Conservation (phyloP, 2,329 filamentous ascomycete genomes). For the Aspergillus latus region DNA sequence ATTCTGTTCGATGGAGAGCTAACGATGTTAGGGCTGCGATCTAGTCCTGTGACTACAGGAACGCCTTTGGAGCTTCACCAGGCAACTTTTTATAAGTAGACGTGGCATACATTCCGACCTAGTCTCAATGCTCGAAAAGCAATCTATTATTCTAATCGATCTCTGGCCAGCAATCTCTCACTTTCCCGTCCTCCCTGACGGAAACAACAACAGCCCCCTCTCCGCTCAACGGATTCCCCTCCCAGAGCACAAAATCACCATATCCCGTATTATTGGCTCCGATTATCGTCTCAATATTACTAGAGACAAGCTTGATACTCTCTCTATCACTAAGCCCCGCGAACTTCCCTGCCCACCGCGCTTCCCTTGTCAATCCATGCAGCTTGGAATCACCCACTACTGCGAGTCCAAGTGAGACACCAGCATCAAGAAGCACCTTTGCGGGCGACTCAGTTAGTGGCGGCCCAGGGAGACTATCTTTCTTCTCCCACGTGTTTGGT, state of each 20-base stretch:
- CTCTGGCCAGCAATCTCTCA: slow-evolving; percentile 10
- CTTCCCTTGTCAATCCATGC: slow-evolving; percentile 11
- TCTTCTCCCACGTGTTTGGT: slow-evolving; percentile 37
- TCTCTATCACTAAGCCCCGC: slow-evolving; percentile 6
- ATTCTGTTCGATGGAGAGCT: too few relatives aligned
- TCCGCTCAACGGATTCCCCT: slow-evolving; percentile 14
- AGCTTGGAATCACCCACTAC: slow-evolving; percentile 27
- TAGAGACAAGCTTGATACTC: slow-evolving; percentile 9
- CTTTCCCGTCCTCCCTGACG: not conserved
- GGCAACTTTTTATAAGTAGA: slow-evolving; percentile 18
- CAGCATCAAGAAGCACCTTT: not conserved
- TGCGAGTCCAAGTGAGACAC: slow-evolving; percentile 34
- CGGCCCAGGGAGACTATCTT: slow-evolving; percentile 43
- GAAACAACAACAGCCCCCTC: slow-evolving; percentile 13
- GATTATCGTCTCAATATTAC: slow-evolving; percentile 8
- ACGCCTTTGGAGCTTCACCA: slow-evolving; percentile 17
- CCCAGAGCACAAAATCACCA: slow-evolving; percentile 12
- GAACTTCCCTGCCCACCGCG: slow-evolving; percentile 11
- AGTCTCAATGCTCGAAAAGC: too few relatives aligned
- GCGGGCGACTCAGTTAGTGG: slow-evolving; percentile 40
- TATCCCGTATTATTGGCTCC: not conserved
- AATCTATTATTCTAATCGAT: not conserved
- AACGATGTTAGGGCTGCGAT: too few relatives aligned
- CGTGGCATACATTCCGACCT: too few relatives aligned
- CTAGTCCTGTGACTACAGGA: slow-evolving; percentile 18